Conservation (phyloP, 257 asterid genomes). For the Nyctanthes arbortristis region DNA sequence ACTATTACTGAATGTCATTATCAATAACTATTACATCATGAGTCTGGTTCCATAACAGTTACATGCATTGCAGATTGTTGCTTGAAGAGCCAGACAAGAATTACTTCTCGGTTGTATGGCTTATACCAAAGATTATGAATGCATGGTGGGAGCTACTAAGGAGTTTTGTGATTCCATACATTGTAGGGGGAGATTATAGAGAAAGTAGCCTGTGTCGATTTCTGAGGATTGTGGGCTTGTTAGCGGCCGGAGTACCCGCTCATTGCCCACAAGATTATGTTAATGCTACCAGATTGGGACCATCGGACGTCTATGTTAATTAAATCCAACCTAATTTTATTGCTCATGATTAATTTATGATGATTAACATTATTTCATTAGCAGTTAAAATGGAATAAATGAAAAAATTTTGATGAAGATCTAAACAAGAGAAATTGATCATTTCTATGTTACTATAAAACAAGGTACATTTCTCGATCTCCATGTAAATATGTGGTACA, state of each 20-base stretch:
- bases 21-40: too few species aligned
- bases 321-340: too few species aligned
- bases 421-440: too few species aligned
- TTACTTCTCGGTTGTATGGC: slow-evolving; percentile 43
- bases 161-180: slow-evolving; percentile 34
- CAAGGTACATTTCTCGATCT: too few species aligned
- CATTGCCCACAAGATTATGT: slow-evolving; percentile 60
- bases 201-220: slow-evolving; percentile 39
- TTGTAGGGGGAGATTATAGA: slow-evolving; percentile 33
- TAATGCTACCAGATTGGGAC: slow-evolving; percentile 45
- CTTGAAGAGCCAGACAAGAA: slow-evolving; percentile 61
- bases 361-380: too few species aligned
- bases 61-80: slow-evolving; percentile 41
- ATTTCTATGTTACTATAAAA: too few species aligned
- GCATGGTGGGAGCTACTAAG: slow-evolving; percentile 50
- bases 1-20: too few species aligned
- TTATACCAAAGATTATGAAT: slow-evolving; percentile 40
- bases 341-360: too few species aligned
- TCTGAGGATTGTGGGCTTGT: slow-evolving; percentile 40
- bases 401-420: too few species aligned
- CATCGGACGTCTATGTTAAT: slow-evolving; percentile 26
- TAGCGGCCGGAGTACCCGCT: slow-evolving; percentile 45
- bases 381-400: too few species aligned
- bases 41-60: too few species aligned
- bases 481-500: too few species aligned